Evolutionary conservation across 2,329 filamentous ascomycete species (phyloP).

Genomic region (Xylariales sp.): DNA sequence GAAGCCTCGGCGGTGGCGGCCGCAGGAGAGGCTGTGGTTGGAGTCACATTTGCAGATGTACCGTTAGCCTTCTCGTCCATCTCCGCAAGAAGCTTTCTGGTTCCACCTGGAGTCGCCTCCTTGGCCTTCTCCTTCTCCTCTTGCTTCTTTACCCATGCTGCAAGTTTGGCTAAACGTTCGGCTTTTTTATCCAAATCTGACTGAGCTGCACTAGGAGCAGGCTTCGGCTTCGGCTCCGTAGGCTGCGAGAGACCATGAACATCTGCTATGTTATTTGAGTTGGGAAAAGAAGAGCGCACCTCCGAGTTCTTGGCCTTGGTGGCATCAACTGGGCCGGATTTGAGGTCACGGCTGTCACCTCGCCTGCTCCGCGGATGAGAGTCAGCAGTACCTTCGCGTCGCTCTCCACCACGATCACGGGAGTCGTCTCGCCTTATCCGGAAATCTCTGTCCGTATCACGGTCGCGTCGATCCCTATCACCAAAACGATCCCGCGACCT

Average conservation of each 20-base stretch:
- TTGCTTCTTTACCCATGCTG: constrained; percentile 90
- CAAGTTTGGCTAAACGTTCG: constrained; percentile 74
- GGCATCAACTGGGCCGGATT: constrained; percentile 44
- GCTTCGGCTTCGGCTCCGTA: constrained; percentile 43
- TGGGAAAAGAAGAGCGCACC: constrained; percentile 38
- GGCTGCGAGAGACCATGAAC: constrained; percentile 36
- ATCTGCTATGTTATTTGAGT: background rate
- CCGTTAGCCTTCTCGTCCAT: constrained; percentile 66
- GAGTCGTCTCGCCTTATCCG: constrained; percentile 70
- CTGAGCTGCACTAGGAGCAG: constrained; percentile 45
- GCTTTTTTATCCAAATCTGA: constrained; percentile 73
- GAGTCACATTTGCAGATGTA: constrained; percentile 40
- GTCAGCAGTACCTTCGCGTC: constrained; percentile 68
- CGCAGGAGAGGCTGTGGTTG: constrained; percentile 42
- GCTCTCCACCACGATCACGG: constrained; percentile 58
- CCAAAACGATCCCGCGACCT: constrained; percentile 55
- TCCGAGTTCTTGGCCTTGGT: constrained; percentile 48
- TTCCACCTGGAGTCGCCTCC: constrained; percentile 59
- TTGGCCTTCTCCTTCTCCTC: constrained; percentile 72
- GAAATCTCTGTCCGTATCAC: constrained; percentile 49
- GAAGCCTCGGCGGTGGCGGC: constrained; percentile 47
- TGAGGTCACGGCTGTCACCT: constrained; percentile 55
- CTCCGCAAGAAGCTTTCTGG: constrained; percentile 64
- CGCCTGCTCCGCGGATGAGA: constrained; percentile 61
- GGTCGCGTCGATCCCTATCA: constrained; percentile 58